A percentile compares a stretch with the other conserved stretches of the same genome.
Conservation (phyloP, 208 protist species). For the Acanthamoeba rhysodes region DNA sequence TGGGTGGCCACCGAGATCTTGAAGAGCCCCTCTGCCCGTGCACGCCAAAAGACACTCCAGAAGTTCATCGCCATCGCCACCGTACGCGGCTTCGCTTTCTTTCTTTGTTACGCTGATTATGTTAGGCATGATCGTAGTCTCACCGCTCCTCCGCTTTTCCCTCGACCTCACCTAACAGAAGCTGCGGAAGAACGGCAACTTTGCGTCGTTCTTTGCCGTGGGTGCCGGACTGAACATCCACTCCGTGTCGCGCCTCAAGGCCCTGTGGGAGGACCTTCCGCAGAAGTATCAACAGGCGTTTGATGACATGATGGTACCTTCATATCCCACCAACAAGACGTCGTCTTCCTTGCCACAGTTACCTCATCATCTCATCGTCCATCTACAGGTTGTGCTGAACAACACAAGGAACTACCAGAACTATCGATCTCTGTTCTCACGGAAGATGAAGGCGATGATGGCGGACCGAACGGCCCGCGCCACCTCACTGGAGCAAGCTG, state of each 20-base stretch:
- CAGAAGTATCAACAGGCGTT: slow-evolving; percentile 34
- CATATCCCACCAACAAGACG: no score
- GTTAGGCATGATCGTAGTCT: background rate
- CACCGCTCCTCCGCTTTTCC: no score
- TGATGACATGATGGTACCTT: slow-evolving; percentile 48
- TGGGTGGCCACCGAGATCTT: slow-evolving; percentile 65
- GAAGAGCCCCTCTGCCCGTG: background rate
- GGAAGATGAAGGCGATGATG: background rate
- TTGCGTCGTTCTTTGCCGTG: slow-evolving; percentile 58
- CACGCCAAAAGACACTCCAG: slow-evolving; percentile 53
- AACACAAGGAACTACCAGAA: slow-evolving; percentile 68
- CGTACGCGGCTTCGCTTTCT: background rate
- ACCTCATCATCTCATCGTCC: background rate
- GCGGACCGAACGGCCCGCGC: background rate
- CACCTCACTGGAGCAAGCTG: background rate
- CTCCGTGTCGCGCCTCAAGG: slow-evolving; percentile 39
- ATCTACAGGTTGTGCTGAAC: slow-evolving; percentile 5
- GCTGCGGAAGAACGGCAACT: slow-evolving; percentile 57
- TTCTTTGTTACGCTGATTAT: background rate
- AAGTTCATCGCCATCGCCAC: slow-evolving; percentile 64
- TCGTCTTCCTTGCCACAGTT: no score
- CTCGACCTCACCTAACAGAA: no score
- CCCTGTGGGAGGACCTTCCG: slow-evolving; percentile 42
- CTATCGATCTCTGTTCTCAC: slow-evolving; percentile 2
- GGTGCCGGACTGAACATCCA: slow-evolving; percentile 60